Evolutionary conservation across 108 stramenopile species (phyloP).

Genomic region (Fragilaria crotonensis): DNA sequence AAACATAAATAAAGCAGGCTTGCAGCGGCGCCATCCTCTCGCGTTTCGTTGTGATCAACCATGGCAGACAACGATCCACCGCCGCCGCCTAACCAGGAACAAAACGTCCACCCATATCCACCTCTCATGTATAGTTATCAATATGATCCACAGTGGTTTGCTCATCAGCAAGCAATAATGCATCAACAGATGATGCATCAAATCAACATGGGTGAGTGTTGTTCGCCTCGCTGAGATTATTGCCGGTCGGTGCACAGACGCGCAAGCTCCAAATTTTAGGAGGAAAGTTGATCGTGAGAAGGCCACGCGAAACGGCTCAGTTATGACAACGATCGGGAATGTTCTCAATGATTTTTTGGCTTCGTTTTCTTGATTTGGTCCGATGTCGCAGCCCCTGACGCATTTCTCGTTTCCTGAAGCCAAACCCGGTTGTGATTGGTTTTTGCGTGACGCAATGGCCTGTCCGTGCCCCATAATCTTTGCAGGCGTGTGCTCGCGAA

Average conservation of each 20-base stretch:
- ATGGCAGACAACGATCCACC: not conserved
- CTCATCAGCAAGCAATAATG: slow-evolving; percentile 26
- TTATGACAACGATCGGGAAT: not conserved
- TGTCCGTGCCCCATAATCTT: too few species aligned
- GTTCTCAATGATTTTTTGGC: not conserved
- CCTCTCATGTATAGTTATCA: slow-evolving; percentile 24
- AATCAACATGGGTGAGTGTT: slow-evolving; percentile 15
- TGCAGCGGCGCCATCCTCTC: too few species aligned
- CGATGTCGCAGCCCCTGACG: too few species aligned
- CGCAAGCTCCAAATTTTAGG: slow-evolving; percentile 1
- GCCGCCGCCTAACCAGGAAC: slow-evolving; percentile 1
- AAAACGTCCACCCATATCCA: not conserved
- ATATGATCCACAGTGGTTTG: slow-evolving; percentile 26
- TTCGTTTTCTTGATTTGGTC: not conserved
- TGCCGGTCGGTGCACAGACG: not conserved
- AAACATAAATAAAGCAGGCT: too few species aligned
- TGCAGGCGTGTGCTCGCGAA: too few species aligned
- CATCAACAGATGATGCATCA: slow-evolving; percentile 23
- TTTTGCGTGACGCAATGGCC: too few species aligned
- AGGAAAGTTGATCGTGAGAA: not conserved
- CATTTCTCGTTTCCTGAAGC: too few species aligned
- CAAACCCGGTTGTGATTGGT: too few species aligned
- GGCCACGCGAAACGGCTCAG: not conserved
- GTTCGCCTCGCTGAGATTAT: not conserved
- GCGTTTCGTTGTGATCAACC: too few species aligned